phyloP scores from a whole-genome alignment of 306 rosid genomes.

The Dryas octopetala region DNA sequence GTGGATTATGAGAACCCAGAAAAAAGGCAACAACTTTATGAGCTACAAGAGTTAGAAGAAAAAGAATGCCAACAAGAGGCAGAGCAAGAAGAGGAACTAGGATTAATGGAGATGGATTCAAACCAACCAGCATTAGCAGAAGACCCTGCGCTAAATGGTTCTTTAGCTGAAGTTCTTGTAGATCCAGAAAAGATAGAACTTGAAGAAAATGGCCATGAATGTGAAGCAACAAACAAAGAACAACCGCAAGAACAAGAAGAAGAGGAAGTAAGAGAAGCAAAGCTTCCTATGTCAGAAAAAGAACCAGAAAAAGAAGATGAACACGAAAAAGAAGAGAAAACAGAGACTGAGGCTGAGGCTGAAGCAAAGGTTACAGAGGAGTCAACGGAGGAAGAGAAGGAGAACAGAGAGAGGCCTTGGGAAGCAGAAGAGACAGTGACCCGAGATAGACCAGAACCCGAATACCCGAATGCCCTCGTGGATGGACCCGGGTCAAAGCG shows the following conservation, averaged over 20 bases:
- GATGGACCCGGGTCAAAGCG: constrained; percentile 8
- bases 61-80: constrained; percentile 6
- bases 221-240: constrained; percentile 5
- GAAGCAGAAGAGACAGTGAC: constrained; percentile 29
- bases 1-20: constrained; percentile 17
- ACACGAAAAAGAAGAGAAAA: constrained; percentile 12
- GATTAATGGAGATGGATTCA: background rate
- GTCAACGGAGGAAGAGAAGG: constrained; percentile 24
- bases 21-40: constrained; percentile 8
- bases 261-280: constrained; percentile 11
- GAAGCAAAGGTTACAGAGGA: constrained; percentile 17
- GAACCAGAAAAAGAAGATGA: background rate
- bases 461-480: constrained; percentile 5
- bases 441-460: constrained; percentile 28
- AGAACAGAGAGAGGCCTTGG: constrained; percentile 13
- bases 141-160: constrained; percentile 22
- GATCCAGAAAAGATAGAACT: constrained; percentile 38
- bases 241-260: background rate
- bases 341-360: background rate
- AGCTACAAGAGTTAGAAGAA: constrained; percentile 2
- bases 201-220: constrained; percentile 16
- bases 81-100: background rate
- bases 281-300: background rate
- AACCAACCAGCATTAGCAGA: constrained; percentile 10
- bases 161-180: constrained; percentile 18